Evolutionary conservation across 2,329 filamentous ascomycete genomes (phyloP).

Genomic region (Ceratocystis diversiconidia): DNA sequence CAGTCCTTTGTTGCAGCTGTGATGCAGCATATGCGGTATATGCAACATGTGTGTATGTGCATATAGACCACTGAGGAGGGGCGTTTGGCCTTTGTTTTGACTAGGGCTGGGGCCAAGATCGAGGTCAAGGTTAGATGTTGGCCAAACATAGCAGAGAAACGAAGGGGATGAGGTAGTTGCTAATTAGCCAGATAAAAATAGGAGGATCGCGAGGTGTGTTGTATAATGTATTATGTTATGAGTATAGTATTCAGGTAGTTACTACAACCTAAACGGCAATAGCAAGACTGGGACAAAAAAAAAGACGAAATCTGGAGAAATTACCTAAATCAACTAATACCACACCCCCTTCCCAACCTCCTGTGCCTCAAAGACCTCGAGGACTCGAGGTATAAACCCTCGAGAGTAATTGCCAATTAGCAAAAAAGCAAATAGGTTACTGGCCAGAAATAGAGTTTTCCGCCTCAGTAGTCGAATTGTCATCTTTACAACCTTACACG

Average conservation of each 20-base stretch:
- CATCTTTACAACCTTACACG: background rate
- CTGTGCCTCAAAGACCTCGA: background rate
- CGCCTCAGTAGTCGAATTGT: background rate
- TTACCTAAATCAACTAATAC: background rate
- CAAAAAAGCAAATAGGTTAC: background rate
- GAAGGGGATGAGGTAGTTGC: background rate
- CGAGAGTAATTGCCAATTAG: background rate
- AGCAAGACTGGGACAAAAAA: background rate
- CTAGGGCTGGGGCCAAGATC: background rate
- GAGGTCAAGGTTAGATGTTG: background rate
- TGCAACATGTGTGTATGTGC: conserved; percentile 1
- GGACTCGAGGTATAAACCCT: background rate
- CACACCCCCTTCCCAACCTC: background rate
- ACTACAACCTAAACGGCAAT: background rate
- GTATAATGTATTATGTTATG: too few relatives aligned
- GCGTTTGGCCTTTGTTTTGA: background rate
- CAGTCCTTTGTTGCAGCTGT: background rate
- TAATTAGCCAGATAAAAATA: background rate
- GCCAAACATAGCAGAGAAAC: background rate
- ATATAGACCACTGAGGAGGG: too few relatives aligned
- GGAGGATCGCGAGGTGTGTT: background rate
- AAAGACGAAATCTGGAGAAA: background rate
- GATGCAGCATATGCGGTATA: background rate
- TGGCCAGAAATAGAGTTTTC: background rate
- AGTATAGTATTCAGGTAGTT: too few relatives aligned